Percentiles rank a stretch among this genome's conserved stretches.
Evolutionary conservation across 1,284 basidiomycete genomes (phyloP).

Genomic region (Apiotrichum brassicae): DNA sequence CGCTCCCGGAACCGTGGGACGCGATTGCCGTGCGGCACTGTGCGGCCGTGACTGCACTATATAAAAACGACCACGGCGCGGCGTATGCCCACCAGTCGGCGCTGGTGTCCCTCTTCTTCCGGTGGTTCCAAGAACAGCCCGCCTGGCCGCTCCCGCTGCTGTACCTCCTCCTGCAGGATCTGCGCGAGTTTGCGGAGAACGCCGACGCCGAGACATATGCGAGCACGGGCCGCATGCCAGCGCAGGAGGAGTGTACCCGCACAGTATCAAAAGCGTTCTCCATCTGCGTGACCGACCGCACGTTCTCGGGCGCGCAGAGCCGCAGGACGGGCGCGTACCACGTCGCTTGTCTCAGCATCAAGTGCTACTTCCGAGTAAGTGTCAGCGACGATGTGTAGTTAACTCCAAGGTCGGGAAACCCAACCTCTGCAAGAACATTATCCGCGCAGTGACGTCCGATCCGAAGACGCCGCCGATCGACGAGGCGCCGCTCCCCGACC

Average conservation of each 20-base stretch:
- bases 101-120: conserved; percentile 59
- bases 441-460: conserved; percentile 80
- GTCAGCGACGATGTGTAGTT: no score
- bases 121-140: conserved; percentile 66
- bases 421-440: conserved; percentile 82
- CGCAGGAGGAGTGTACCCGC: conserved; percentile 85
- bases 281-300: conserved; percentile 78
- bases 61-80: conserved; percentile 26
- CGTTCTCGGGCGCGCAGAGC: conserved; percentile 64
- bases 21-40: conserved; percentile 41
- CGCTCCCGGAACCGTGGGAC: conserved; percentile 39
- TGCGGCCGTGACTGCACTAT: conserved; percentile 35
- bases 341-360: conserved; percentile 83
- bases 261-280: conserved; percentile 88
- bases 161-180: conserved; percentile 69
- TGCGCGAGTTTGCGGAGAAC: conserved; percentile 67
- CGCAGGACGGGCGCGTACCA: conserved; percentile 92
- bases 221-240: conserved; percentile 55
- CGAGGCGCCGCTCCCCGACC: conserved; percentile 74
- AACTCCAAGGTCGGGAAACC: conserved; percentile 72
- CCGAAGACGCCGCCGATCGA: conserved; percentile 71
- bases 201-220: conserved; percentile 27
- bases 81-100: conserved; percentile 41
- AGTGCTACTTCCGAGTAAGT: conserved; percentile 86
- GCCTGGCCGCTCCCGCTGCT: conserved; percentile 75